Base-by-base conservation (phyloP, 139 green algal genomes). In the Monoraphidium neglectum region DNA sequence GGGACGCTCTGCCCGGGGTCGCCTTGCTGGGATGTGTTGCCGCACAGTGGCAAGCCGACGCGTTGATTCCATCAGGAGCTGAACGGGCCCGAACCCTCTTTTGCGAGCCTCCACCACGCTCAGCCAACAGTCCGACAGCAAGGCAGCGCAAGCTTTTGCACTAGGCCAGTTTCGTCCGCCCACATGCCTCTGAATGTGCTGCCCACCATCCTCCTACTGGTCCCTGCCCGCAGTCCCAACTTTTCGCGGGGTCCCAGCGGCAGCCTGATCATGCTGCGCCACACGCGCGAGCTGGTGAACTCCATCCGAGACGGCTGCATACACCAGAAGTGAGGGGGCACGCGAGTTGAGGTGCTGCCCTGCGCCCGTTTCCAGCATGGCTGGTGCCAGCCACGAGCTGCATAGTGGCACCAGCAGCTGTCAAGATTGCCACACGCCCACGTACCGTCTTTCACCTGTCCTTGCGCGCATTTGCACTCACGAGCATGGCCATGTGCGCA, bases 221-320 rank as follows among this genome's bases (percentile, higher is more conserved):
- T 60, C 18, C 18, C 51, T 60, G 51, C 21, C 18, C 51, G 18
- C 73, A 79, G 73, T 66, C 49, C 63, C 16, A 32, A 79, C 24
- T 49, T 79, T 32, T 24, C 66, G 35, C 16, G 2, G 4, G 72
- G 47, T 24, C 28, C 18, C 51, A 54, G 40, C 16, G 73, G 73
- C 6, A 1, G 15, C 2, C n/a, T 79, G 26, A 47, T 79, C 2
- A 35, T 62, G 23, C 66, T 26, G 37, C 46, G 72, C 46, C 62
- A 30, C 24, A 16, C 65, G 47, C 62, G 73, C 49, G 72, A 73
- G 51, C 47, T 79, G 5, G 24, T 73, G 51, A 28, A 4, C 2
- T 47, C 49, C 49, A 67, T 79, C 1, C 21, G 67, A 16, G 24
- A 33, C 4, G 73, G 73, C 43, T 51, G 4, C 21, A 15, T 75